These are phyloP conservation scores for Plasmodium fragile DNA, from an alignment of 169 alveolate species.

Conservation along the genomic window DNA sequence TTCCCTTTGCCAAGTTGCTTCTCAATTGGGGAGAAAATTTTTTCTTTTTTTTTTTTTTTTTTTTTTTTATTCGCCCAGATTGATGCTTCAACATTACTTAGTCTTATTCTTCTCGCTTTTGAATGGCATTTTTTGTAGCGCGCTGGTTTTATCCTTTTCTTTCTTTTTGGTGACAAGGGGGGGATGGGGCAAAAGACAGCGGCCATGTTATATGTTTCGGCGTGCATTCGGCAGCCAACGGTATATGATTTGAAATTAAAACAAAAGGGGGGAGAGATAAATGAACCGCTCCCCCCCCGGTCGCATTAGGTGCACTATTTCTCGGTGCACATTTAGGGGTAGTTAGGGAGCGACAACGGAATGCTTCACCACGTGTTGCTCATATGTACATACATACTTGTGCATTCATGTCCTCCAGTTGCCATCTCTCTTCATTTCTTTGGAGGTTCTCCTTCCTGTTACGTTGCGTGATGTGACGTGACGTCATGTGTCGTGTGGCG, in stretches of 20 bases:
- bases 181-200: background rate
- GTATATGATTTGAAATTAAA: background rate
- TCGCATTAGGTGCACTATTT: background rate
- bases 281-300: background rate
- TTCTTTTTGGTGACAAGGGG: slow-evolving; percentile 14
- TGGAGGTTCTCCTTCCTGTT: slow-evolving; percentile 60
- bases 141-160: slow-evolving; percentile 50
- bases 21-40: background rate
- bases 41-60: background rate
- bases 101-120: slow-evolving; percentile 76
- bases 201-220: background rate
- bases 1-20: background rate
- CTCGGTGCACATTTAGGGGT: background rate
- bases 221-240: background rate
- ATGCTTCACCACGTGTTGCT: background rate
- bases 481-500: background rate
- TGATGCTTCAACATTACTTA: slow-evolving; percentile 22
- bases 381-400: slow-evolving; percentile 21
- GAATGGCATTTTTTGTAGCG: slow-evolving; percentile 62
- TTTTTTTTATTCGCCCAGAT: background rate
- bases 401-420: slow-evolving; percentile 16
- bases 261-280: background rate
- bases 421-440: slow-evolving; percentile 52
- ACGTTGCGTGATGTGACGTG: background rate
- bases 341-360: background rate